Conservation (phyloP, 306 rosid species). For the Abrus pulchellus region DNA sequence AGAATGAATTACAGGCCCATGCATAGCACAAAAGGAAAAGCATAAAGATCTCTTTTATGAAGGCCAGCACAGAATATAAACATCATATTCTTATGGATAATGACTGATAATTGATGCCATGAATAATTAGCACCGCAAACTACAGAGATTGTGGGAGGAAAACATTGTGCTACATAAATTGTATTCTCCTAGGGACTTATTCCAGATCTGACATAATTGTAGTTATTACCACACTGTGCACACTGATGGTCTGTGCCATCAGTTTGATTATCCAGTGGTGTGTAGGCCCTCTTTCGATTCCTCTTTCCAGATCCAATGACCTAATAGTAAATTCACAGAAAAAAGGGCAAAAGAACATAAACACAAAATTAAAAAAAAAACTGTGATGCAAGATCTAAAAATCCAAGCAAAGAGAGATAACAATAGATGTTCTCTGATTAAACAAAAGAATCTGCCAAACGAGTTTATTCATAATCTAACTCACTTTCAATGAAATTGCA, state of each 20-base stretch:
- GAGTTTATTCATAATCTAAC: constrained; percentile 13
- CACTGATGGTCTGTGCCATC: constrained; percentile 63
- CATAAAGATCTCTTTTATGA: neutral
- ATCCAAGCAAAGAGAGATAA: neutral
- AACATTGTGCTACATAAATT: constrained; percentile 10
- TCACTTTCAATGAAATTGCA: constrained; percentile 23
- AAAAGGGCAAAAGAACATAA: constrained; percentile 22
- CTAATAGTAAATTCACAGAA: constrained; percentile 52
- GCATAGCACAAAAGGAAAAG: constrained; percentile 2
- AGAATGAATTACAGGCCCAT: neutral
- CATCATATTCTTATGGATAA: constrained; percentile 11
- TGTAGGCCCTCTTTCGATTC: constrained; percentile 63
- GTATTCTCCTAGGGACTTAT: constrained; percentile 1
- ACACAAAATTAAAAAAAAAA: constrained; percentile 19
- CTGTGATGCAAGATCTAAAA: constrained; percentile 16
- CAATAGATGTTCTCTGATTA: neutral
- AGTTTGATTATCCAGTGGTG: constrained; percentile 55
- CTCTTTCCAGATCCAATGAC: constrained; percentile 63
- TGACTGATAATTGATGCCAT: neutral
- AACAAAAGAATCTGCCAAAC: constrained; percentile 7
- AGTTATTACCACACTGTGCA: constrained; percentile 84
- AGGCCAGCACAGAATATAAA: neutral
- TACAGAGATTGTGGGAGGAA: neutral
- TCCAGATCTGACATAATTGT: constrained; percentile 31
- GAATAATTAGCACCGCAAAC: constrained; percentile 24